A percentile compares a stretch with the other conserved stretches of the same genome.
phyloP scores from a whole-genome alignment of 2,329 filamentous ascomycete genomes.

The Colletotrichum falcatum region DNA sequence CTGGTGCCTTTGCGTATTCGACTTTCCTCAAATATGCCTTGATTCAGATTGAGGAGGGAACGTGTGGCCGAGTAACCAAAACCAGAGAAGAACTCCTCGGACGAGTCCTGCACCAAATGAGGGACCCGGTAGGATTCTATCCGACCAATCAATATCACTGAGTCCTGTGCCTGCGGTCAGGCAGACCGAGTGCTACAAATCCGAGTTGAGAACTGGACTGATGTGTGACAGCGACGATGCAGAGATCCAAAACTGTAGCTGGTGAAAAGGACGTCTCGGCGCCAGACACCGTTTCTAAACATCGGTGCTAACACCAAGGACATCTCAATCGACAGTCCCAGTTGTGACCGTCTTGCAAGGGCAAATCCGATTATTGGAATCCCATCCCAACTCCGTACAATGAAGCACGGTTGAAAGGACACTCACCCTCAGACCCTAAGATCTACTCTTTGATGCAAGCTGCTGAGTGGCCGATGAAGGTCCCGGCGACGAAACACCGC shows the following conservation, averaged over 20 bases:
- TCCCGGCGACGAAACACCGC: background rate
- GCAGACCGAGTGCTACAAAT: background rate
- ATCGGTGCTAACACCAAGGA: background rate
- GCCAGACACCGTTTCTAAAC: background rate
- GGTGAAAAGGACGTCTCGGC: background rate
- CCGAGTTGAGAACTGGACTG: background rate
- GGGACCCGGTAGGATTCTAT: background rate
- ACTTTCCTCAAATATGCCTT: too few relatives aligned
- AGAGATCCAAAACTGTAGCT: background rate
- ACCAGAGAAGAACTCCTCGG: background rate
- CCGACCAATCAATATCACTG: background rate
- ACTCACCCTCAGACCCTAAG: slow-evolving; percentile 1
- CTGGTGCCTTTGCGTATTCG: background rate
- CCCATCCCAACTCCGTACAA: background rate
- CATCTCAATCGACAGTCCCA: background rate
- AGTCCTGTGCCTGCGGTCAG: background rate
- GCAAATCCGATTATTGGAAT: background rate
- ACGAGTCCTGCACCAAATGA: background rate
- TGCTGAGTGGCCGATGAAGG: slow-evolving; percentile 3
- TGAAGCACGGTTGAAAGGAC: slow-evolving; percentile 2
- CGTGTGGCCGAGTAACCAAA: background rate
- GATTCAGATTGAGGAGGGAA: background rate
- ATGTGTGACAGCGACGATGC: background rate
- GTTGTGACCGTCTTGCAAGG: background rate
- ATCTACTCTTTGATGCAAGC: background rate